A percentile compares a stretch with the other conserved stretches of the same genome.
Conservation (phyloP, 2,329 filamentous ascomycete genomes). For the Talaromyces sp. region DNA sequence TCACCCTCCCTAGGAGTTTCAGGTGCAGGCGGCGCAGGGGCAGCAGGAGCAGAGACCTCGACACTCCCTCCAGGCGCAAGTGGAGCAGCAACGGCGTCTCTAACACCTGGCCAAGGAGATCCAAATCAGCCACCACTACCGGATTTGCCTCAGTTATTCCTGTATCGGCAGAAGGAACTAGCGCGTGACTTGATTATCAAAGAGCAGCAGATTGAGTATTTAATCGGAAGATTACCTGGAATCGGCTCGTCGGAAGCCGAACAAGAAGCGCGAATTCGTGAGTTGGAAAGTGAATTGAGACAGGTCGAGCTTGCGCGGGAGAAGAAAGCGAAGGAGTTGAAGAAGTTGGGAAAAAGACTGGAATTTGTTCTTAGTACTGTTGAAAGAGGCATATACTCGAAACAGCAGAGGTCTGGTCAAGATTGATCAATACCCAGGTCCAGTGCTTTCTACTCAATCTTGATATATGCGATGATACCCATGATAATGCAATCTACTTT, state of each 20-base stretch:
- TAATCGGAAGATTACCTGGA: slow-evolving; percentile 44
- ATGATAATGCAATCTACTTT: background rate
- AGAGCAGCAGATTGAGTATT: slow-evolving; percentile 47
- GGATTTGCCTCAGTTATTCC: slow-evolving; percentile 40
- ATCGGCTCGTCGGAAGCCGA: slow-evolving; percentile 41
- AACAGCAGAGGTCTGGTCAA: background rate
- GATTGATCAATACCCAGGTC: background rate
- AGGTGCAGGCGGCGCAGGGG: background rate
- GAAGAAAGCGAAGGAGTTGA: slow-evolving; percentile 40
- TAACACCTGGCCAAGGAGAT: slow-evolving; percentile 24
- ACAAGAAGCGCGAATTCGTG: slow-evolving; percentile 41
- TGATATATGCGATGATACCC: background rate
- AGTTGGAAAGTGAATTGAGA: slow-evolving; percentile 41
- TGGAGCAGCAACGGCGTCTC: slow-evolving; percentile 16
- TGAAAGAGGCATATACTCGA: slow-evolving; percentile 33
- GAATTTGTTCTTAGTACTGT: slow-evolving; percentile 41
- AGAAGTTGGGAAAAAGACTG: slow-evolving; percentile 34
- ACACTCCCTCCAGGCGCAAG: slow-evolving; percentile 16
- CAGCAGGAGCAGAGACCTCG: slow-evolving; percentile 13
- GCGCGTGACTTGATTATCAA: slow-evolving; percentile 48
- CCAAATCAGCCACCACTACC: slow-evolving; percentile 33
- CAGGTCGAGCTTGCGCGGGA: slow-evolving; percentile 41
- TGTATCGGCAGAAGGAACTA: slow-evolving; percentile 42
- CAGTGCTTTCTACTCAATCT: background rate
- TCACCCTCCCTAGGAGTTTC: slow-evolving; percentile 4